A percentile compares a stretch with the other conserved stretches of the same genome.
These are phyloP conservation scores for Erigeron canadensis DNA, from an alignment of 129 eudicot genomes.

Conservation along the genomic window DNA sequence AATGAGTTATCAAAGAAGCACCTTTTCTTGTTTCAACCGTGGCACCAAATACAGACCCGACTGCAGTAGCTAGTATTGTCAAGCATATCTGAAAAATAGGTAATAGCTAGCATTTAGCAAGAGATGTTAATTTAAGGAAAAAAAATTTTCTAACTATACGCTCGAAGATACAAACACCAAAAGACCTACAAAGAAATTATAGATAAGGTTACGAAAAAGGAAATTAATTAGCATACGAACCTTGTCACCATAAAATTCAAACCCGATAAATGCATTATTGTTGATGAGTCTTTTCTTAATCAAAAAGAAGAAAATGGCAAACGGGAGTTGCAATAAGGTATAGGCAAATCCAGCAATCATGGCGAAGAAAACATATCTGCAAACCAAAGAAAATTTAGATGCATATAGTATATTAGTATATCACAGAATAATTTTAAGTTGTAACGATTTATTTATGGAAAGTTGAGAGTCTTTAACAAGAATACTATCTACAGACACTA, in stretches of 20 bases:
- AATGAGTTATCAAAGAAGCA: neutral
- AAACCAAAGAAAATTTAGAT: neutral
- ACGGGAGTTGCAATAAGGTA: conserved; percentile 21
- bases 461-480: neutral
- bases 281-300: conserved; percentile 16
- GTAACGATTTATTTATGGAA: neutral
- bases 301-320: conserved; percentile 15
- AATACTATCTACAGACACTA: too few relatives aligned
- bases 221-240: neutral
- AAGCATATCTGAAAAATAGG: conserved; percentile 5
- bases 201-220: neutral
- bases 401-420: neutral
- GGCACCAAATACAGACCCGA: conserved; percentile 20
- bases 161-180: neutral
- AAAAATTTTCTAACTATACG: too few relatives aligned
- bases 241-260: conserved; percentile 23
- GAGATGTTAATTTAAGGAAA: neutral
- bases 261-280: neutral
- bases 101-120: neutral
- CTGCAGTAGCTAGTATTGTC: conserved; percentile 17
- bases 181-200: neutral
- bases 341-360: conserved; percentile 25
- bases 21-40: conserved; percentile 4
- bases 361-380: conserved; percentile 26
- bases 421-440: too few relatives aligned